These are phyloP conservation scores for Cyclaneusma minus DNA, from an alignment of 2,329 filamentous ascomycete species.

Conservation along the genomic window DNA sequence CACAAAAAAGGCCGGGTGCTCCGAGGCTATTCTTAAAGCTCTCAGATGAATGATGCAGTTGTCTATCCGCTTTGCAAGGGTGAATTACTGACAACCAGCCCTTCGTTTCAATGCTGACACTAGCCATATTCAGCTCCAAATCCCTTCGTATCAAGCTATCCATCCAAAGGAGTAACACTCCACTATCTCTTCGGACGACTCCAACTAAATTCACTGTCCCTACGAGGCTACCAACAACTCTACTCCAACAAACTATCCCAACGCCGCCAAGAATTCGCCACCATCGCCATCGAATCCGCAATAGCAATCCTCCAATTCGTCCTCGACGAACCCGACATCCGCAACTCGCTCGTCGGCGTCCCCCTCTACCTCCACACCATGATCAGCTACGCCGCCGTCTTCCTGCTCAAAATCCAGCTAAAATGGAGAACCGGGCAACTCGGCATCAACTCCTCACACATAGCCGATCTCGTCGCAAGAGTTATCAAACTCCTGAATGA, in stretches of 20 bases:
- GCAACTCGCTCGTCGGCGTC: constrained; percentile 18
- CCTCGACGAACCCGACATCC: constrained; percentile 19
- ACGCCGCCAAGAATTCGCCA: constrained; percentile 9
- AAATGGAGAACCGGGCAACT: constrained; percentile 20
- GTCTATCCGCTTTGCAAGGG: too few species aligned
- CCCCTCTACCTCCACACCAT: constrained; percentile 23
- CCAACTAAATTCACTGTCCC: constrained; percentile 20
- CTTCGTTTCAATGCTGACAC: too few species aligned
- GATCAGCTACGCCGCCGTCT: constrained; percentile 21
- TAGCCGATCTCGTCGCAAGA: constrained; percentile 17
- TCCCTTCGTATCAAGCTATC: constrained; percentile 9
- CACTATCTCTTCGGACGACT: constrained; percentile 21
- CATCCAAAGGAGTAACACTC: constrained; percentile 14
- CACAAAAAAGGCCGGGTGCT: too few species aligned
- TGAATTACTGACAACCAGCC: too few species aligned
- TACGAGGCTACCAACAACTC: constrained; percentile 14
- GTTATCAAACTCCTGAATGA: constrained; percentile 19
- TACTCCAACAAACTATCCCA: constrained; percentile 5
- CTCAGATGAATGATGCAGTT: too few species aligned
- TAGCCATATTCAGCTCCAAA: too few species aligned
- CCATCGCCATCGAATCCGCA: constrained; percentile 10
- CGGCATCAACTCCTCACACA: constrained; percentile 18
- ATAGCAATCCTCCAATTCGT: constrained; percentile 17
- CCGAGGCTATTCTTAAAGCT: too few species aligned
- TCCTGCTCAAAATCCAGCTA: constrained; percentile 21